Evolutionary conservation across 2,329 filamentous ascomycete genomes (phyloP).

Genomic region (Penicillium sp.): DNA sequence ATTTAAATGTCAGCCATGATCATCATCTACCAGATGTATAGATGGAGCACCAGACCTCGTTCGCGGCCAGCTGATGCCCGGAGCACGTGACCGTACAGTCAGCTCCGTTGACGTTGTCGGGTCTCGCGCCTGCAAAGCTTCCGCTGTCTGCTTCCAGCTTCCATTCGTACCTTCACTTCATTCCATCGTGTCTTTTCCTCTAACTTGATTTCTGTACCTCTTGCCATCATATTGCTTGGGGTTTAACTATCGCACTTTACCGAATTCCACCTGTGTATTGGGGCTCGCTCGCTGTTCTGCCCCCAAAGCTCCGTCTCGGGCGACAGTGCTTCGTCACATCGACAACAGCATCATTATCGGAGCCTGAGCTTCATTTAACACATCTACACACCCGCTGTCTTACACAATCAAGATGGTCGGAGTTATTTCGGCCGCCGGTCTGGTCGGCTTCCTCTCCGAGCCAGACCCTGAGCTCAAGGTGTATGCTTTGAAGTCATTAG

Average conservation of each 20-base stretch:
- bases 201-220: constrained; percentile 10
- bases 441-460: constrained; percentile 92
- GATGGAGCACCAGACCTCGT: background rate
- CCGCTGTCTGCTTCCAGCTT: constrained; percentile 26
- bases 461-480: constrained; percentile 91
- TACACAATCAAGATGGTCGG: constrained; percentile 69
- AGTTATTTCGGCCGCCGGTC: constrained; percentile 88
- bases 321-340: constrained; percentile 35
- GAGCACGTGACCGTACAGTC: constrained; percentile 26
- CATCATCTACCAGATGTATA: background rate
- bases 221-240: constrained; percentile 7
- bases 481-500: constrained; percentile 91
- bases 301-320: constrained; percentile 29
- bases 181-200: constrained; percentile 21
- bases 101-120: constrained; percentile 28
- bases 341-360: constrained; percentile 22
- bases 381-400: constrained; percentile 13
- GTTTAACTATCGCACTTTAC: background rate
- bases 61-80: constrained; percentile 2
- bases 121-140: constrained; percentile 29
- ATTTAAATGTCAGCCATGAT: background rate
- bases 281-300: constrained; percentile 21
- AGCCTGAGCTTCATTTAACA: constrained; percentile 12
- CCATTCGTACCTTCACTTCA: constrained; percentile 22
- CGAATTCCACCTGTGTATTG: constrained; percentile 8